These are phyloP conservation scores for Serendipita vermifera DNA, from an alignment of 768 basidiomycete species.

Conservation along the genomic window DNA sequence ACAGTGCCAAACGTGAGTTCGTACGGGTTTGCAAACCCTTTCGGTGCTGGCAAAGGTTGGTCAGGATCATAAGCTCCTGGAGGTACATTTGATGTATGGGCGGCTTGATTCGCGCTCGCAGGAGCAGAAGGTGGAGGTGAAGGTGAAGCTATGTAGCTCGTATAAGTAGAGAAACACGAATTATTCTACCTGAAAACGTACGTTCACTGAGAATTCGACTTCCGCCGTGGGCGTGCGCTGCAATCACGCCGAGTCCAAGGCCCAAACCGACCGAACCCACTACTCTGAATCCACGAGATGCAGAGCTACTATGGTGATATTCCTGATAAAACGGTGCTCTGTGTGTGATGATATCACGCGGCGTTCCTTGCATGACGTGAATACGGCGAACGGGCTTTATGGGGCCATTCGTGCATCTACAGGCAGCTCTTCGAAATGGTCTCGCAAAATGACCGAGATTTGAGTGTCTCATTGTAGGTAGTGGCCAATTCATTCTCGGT, in stretches of 20 bases:
- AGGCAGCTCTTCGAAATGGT: no score
- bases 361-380: no score
- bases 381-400: no score
- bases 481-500: no score
- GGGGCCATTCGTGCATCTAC: no score
- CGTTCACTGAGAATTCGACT: neutral
- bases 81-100: neutral
- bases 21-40: slow-evolving; percentile 63
- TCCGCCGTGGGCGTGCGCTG: no score
- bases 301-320: no score
- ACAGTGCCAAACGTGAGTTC: slow-evolving; percentile 84
- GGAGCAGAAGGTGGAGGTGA: neutral
- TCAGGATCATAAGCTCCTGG: slow-evolving; percentile 7
- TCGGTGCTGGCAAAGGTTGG: slow-evolving; percentile 34
- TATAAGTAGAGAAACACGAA: neutral
- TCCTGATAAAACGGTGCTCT: no score
- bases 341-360: no score
- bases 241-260: neutral
- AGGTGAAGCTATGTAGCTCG: neutral
- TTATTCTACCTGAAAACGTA: neutral
- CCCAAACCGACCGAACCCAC: slow-evolving; percentile 1
- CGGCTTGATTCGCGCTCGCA: neutral
- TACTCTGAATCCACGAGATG: neutral
- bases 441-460: no score
- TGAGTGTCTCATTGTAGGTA: no score